Base-by-base conservation (phyloP, 805 yeast genomes). In the Diddensiella caesifluorescens region DNA sequence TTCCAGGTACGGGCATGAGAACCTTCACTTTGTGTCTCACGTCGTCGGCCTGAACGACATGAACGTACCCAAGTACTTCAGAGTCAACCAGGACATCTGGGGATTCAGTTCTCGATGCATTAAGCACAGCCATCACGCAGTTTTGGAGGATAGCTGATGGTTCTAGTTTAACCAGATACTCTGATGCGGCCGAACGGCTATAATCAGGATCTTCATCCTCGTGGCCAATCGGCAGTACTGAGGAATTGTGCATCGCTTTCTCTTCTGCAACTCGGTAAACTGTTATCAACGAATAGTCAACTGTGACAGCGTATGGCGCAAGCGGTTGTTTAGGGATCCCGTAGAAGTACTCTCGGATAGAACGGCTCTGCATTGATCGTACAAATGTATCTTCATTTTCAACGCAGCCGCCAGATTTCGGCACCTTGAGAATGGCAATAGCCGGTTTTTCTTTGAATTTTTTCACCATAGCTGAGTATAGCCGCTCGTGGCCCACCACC, bases 321-420 rank as follows among this genome's bases (percentile, higher is more conserved):
- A 92, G 69, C n/a, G 54, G 47, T 3, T 77, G 72, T 34, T 71
- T 71, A 15, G 71, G 63, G 4, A 74, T 74, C 2, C 98, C 98
- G 57, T 92, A 87, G 55, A 92, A 92, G 61, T 92, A 92, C 56
- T 89, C 94, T 56, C 79, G 78, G 41, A 90, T 87, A 4, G 81
- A 68, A 31, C 76, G 71, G 53, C 88, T 86, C 60, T 90, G 97
- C 18, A 73, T 41, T 27, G 80, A 75, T 55, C 97, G 71, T 27
- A 71, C 67, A 57, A 69, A 87, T 9, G 75, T 67, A 41, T 80
- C 90, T 45, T 83, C 90, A 22, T 75, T 70, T 22, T 83, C 85
- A 5, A 83, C 83, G 23, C 80, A 79, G 1, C 96, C 96, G 35
- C 83, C 82, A 32, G 87, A 75, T 47, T 74, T 75, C 15, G 83